Evolutionary conservation across 2,329 filamentous ascomycete species (phyloP).

Genomic region (Botrytis fragariae): DNA sequence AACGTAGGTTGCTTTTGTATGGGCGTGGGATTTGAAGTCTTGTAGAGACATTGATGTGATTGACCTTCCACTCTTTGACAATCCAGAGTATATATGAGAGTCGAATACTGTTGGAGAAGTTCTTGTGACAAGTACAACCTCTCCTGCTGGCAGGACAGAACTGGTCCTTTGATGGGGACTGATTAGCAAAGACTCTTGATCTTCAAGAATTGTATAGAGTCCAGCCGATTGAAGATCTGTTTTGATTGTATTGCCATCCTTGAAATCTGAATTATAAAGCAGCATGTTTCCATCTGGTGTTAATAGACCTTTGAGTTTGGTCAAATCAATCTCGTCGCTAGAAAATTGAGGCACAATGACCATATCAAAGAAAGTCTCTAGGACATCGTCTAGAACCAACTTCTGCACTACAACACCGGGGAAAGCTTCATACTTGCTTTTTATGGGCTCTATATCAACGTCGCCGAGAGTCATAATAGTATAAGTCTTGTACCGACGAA

Average conservation of each 20-base stretch:
- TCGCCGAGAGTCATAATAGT: not conserved
- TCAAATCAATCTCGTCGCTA: not conserved
- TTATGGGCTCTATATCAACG: not conserved
- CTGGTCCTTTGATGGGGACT: not conserved
- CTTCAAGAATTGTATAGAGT: not conserved
- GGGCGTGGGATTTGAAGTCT: not conserved
- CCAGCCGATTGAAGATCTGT: not conserved
- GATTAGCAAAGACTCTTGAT: not conserved
- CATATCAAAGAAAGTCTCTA: not conserved
- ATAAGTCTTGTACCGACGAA: constrained; percentile 10
- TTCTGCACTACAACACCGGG: not conserved
- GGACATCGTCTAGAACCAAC: not conserved
- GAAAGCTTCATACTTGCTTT: constrained; percentile 1
- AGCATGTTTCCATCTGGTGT: not conserved
- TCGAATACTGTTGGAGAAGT: not conserved
- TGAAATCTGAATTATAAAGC: not conserved
- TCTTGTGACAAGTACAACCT: constrained; percentile 7
- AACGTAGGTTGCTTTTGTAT: not conserved
- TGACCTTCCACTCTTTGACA: not conserved
- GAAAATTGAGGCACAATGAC: not conserved
- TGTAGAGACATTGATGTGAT: not conserved
- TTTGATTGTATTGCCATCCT: not conserved
- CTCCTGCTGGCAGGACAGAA: not conserved
- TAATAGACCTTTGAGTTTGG: not conserved
- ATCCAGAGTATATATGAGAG: not conserved